Evolutionary conservation across 2,329 filamentous ascomycete genomes (phyloP), one percentile per base, ranked within the genome.

Genomic region (Ambrosiella beaveri): DNA sequence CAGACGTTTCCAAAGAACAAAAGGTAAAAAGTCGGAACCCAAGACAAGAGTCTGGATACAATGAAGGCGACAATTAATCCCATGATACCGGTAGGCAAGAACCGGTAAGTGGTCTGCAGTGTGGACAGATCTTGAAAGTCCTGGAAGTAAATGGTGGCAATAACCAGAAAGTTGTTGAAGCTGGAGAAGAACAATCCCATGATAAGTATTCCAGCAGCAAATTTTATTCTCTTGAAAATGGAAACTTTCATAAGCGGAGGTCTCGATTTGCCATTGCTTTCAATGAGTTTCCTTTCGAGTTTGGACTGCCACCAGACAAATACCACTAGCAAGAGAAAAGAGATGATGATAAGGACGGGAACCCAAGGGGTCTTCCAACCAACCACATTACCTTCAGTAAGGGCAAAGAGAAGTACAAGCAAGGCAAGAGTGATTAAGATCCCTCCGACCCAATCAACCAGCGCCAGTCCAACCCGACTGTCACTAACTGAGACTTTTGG

Each of bases 61-160:
- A 78, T 66, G 58, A 77, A 70, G 8, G 79, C 78, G 1, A 79
- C 77, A n/a, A 80, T 62, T 3, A 79, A 66, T 6, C 84, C 83
- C 7, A 72, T 72, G 0, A 82, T 71, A 8, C 83, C 83, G 0
- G 79, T 83, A 0, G 84, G 83, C 7, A 87, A 72, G 66, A 86
- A 87, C 2, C 82, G 79, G 7, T 86, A 66, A 11, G 82, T 85
- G 0, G 83, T 86, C 62, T 85, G 76, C n/a, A 86, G 70, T 0
- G 81, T 72, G 0, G 73, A 74, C 1, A 81, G 72, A 0, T 75
- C 77, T 63, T 83, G 81, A 65, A 78, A 86, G 62, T 82, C 76
- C 67, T 87, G 84, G 68, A 79, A 86, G 68, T 79, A 85, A 67
- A 83, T 86, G 3, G 84, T 87, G 1, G 81, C 77, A 63, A 77